Evolutionary conservation across 1,139 yeast species (phyloP).

Genomic region (Magnusiomyces ingens): DNA sequence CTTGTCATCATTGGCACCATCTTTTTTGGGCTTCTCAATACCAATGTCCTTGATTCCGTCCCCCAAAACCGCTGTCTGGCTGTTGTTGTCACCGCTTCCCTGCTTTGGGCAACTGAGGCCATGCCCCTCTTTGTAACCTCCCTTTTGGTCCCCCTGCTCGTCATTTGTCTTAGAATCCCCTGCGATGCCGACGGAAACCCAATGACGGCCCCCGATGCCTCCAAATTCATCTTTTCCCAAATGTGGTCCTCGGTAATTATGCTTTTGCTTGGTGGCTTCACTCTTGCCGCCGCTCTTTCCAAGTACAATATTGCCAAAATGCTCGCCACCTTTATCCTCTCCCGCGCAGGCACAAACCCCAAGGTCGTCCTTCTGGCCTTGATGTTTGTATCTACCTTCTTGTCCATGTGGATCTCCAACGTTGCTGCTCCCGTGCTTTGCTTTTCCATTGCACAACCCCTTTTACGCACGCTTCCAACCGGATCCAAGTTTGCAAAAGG

Average conservation of each 20-base stretch:
- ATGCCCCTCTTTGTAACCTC: conserved; percentile 85
- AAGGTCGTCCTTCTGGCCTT: conserved; percentile 64
- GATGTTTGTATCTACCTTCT: conserved; percentile 78
- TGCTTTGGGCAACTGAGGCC: conserved; percentile 92
- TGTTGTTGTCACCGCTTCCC: conserved; percentile 65
- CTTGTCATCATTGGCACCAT: conserved; percentile 43
- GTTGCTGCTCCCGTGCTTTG: conserved; percentile 95
- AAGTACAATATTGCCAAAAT: conserved; percentile 84
- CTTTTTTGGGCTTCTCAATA: conserved; percentile 43
- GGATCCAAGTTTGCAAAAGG: conserved; percentile 76
- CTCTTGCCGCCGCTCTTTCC: conserved; percentile 88
- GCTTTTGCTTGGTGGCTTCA: conserved; percentile 85
- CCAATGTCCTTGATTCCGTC: conserved; percentile 48
- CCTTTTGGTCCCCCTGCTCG: conserved; percentile 68
- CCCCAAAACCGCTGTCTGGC: conserved; percentile 79
- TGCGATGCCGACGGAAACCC: conserved; percentile 44
- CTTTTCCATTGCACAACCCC: conserved; percentile 82
- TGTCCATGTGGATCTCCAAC: conserved; percentile 93
- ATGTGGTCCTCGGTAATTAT: conserved; percentile 96
- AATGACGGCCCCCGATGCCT: conserved; percentile 60
- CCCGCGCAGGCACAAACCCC: conserved; percentile 83
- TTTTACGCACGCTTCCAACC: conserved; percentile 73
- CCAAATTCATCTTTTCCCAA: conserved; percentile 66
- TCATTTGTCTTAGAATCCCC: conserved; percentile 66
- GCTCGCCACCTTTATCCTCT: conserved; percentile 70